Base-by-base conservation (phyloP, 2,329 filamentous ascomycete genomes). In the Raffaelea arxii region DNA sequence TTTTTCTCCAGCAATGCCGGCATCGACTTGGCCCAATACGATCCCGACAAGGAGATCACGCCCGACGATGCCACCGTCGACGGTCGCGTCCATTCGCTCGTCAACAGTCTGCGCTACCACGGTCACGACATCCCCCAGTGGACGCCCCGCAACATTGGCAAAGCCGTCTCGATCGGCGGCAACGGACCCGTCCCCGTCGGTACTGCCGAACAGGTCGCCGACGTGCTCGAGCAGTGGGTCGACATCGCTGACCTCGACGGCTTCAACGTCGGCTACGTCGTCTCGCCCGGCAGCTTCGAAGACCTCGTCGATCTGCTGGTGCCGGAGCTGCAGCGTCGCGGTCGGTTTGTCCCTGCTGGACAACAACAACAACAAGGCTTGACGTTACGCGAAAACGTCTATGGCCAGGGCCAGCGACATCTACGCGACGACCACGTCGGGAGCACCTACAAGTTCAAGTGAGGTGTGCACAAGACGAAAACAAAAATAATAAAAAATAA, bases 171-270 rank as follows among this genome's bases (percentile, higher is more conserved):
- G 39, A 49, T 56, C 37, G 53, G 54, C 25, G 53, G 54, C 16
- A 37, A 52, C 6, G 50, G 51, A 4, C 47, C 53, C 21, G 44
- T 49, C 35, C 41, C 80, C 4, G 78, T 86, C 0, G 83, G 83
- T 0, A 86, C 80, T 0, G 66, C 82, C 0, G 60, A 69, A n/a
- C 74, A 78, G 52, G 80, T 86, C 2, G 83, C 80, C 0, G 82
- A 87, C 56, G 71, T 74, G 32, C 68, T 87, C 49, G 79, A 87
- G 61, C 62, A 67, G 1, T 87, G 83, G 82, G 67, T 86, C 0
- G 56, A 66, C 6, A 82, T 85, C 57, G 81, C 79, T 0, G 83
- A 85, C 53, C 74, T 87, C 1, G 83, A 87, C 57, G 83, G 83
- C 0, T 88, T 88, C 62, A 88, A 88, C 57, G 72, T 59, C 9